Base-by-base conservation (phyloP, 345 rosid genomes). In the Moricandia arvensis region DNA sequence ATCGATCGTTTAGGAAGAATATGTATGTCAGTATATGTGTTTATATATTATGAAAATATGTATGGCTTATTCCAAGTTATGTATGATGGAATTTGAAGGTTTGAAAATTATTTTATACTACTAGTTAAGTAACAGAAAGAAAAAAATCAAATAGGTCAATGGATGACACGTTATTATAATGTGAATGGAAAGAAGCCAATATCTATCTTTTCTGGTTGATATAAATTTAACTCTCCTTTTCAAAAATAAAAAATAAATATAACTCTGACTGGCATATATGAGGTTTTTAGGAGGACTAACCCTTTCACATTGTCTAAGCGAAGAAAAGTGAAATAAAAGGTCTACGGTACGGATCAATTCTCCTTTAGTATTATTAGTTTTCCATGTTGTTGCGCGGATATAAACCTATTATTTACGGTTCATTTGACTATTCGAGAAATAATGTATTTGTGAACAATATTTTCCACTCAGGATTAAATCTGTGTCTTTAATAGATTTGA, bases 111-210 rank as follows among this genome's bases (percentile, higher is more conserved):
- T 15, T n/a, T 47, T 26, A 11, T 53, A 37, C 24, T 21, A 21
- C 24, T 21, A 21, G 53, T n/a, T n/a, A 34, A 57, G 17, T 9
- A 65, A 29, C 17, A 45, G 47, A 17, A n/a, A 59, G 17, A 13
- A 17, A n/a, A 59, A 29, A 73, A 64, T 74, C 63, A 21, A 75
- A 45, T 34, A 71, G 27, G 76, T 72, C 68, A 78, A 72, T 35
- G 74, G 66, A 53, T 21, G 62, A 78, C 73, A 62, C 73, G 68
- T 59, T 73, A 72, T 53, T 73, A 78, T 68, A 31, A 68, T 73
- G 78, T 78, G 81, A 73, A 78, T 47, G 59, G 72, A 65, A 58
- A 35, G 17, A 38, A 73, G 35, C 66, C 60, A 73, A 78, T 53
- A 37, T 78, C 24, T 64, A 59, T 78, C 41, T 67, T 78, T 70